These are phyloP conservation scores for Lasiosphaeriaceae sp. DNA, from an alignment of 495 filamentous ascomycete species.

Conservation along the genomic window DNA sequence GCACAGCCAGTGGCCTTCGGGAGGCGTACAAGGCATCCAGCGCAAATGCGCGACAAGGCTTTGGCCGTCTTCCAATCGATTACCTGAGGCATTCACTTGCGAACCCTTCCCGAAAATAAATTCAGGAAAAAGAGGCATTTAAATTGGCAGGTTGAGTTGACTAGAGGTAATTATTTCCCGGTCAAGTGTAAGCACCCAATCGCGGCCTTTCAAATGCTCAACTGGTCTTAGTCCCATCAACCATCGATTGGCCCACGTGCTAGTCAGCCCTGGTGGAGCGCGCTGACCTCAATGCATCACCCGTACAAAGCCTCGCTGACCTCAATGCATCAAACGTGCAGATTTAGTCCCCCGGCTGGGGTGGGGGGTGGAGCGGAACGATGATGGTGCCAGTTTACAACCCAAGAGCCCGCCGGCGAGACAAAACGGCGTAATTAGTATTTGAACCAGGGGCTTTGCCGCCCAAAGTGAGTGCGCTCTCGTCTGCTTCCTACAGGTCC, in stretches of 20 bases:
- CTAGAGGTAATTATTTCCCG: neutral
- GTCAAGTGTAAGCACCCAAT: neutral
- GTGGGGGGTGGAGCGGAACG: neutral
- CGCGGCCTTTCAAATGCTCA: neutral
- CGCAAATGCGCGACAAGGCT: neutral
- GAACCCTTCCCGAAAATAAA: neutral
- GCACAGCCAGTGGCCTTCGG: neutral
- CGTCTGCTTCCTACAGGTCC: neutral
- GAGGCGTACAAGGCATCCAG: neutral
- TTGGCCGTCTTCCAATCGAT: neutral
- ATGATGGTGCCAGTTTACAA: too few species aligned
- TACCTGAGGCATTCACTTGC: neutral
- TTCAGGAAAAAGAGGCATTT: neutral
- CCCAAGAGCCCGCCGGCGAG: too few species aligned
- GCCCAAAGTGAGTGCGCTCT: neutral
- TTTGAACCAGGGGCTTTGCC: conserved; percentile 1
- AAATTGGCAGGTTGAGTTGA: neutral
- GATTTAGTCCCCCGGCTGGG: neutral
- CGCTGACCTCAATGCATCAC: too few species aligned
- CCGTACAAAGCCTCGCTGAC: too few species aligned
- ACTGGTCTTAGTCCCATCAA: neutral
- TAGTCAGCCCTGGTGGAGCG: neutral
- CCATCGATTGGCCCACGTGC: neutral
- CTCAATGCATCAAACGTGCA: neutral
- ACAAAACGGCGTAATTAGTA: neutral